phyloP scores from a whole-genome alignment of 225 moss, liverwort and hornwort species.

The Rhytidiadelphus loreus region DNA sequence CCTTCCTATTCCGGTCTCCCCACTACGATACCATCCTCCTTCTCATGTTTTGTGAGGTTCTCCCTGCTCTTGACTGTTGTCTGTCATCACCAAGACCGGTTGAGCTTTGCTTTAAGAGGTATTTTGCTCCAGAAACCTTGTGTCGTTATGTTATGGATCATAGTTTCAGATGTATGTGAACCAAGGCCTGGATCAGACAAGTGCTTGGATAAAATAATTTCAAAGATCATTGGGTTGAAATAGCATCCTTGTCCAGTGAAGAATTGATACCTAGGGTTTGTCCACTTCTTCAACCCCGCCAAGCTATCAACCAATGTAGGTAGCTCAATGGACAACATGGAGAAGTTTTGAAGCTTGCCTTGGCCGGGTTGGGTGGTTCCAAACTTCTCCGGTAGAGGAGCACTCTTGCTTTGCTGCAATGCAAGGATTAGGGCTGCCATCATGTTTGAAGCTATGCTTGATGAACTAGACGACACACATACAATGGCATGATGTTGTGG shows the following conservation, averaged over 20 bases:
- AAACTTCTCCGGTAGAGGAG: too few species aligned
- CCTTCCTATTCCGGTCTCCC: neutral
- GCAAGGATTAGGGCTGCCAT: too few species aligned
- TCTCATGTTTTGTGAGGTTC: neutral
- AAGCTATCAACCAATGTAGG: too few species aligned
- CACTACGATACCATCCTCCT: neutral
- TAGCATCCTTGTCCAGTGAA: neutral
- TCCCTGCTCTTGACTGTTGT: neutral
- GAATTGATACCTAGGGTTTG: too few species aligned
- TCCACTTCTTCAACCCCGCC: too few species aligned
- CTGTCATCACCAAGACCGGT: neutral
- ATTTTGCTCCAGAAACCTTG: neutral
- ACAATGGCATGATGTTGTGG: too few species aligned
- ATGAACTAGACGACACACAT: too few species aligned
- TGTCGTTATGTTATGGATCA: neutral
- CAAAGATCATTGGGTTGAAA: neutral
- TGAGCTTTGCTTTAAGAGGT: neutral
- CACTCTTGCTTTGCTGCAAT: too few species aligned
- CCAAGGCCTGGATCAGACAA: neutral
- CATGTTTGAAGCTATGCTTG: rapidly evolving
- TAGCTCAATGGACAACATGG: too few species aligned
- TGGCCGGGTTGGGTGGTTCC: rapidly evolving
- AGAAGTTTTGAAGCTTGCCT: too few species aligned
- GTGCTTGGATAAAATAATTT: neutral
- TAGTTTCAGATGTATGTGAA: neutral